Evolutionary conservation across 176 grass and related monocot genomes (phyloP).

Genomic region (Melocanna baccifera): DNA sequence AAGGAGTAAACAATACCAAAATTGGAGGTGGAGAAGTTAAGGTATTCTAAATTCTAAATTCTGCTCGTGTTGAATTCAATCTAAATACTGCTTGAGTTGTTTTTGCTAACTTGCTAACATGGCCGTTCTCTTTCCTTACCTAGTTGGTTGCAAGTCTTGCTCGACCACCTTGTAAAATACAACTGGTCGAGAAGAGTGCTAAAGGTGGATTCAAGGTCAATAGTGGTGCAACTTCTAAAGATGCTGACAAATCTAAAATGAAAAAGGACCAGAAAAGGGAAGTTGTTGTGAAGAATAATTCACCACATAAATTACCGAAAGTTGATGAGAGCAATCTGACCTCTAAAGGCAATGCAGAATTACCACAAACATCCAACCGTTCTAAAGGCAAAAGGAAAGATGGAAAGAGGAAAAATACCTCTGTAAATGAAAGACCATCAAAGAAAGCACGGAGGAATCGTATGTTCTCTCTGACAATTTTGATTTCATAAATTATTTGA

Average conservation of each 20-base stretch:
- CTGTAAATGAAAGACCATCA: conserved; percentile 26
- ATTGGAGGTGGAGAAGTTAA: conserved; percentile 51
- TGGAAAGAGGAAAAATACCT: conserved; percentile 23
- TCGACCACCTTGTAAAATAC: conserved; percentile 30
- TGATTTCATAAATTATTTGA: conserved; percentile 12
- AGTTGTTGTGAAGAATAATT: conserved; percentile 28
- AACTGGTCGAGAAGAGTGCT: conserved; percentile 29
- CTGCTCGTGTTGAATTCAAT: conserved; percentile 13
- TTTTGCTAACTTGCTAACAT: conserved; percentile 29
- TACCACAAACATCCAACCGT: conserved; percentile 27
- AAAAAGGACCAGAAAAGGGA: conserved; percentile 28
- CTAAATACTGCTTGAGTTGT: background rate
- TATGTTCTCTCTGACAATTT: conserved; percentile 24
- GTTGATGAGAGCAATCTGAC: conserved; percentile 17
- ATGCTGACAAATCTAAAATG: conserved; percentile 30
- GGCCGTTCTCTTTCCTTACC: background rate
- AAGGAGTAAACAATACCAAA: conserved; percentile 62
- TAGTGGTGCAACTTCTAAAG: conserved; percentile 14
- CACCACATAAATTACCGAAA: conserved; percentile 32
- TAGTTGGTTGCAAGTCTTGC: conserved; percentile 62
- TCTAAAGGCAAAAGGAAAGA: conserved; percentile 42
- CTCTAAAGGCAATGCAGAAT: conserved; percentile 13
- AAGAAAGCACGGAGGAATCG: conserved; percentile 44
- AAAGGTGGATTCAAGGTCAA: conserved; percentile 40
- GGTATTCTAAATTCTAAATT: conserved; percentile 39